A percentile compares a stretch with the other conserved stretches of the same genome.
These are phyloP conservation scores for Tetrapisispora namnaoensis DNA, from an alignment of 805 yeast species.

Conservation along the genomic window DNA sequence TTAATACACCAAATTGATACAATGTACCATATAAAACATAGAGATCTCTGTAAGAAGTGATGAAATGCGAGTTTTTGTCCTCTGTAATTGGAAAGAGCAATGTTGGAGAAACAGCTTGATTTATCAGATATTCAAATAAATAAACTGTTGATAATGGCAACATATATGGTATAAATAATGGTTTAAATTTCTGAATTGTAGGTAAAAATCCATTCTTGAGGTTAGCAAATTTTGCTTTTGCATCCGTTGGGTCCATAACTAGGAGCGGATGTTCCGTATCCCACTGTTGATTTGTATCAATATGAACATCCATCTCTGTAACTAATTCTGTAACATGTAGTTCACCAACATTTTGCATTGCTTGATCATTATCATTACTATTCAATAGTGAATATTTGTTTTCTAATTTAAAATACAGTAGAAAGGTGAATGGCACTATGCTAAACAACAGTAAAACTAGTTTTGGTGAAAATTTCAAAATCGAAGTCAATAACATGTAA, in stretches of 20 bases:
- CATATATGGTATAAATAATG: constrained; percentile 59
- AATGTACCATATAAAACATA: constrained; percentile 86
- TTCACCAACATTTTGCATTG: not conserved
- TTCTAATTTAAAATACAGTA: constrained; percentile 29
- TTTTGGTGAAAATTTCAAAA: constrained; percentile 47
- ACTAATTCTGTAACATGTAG: no score
- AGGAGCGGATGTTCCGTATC: not conserved
- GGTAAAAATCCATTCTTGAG: not conserved
- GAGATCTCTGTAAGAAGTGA: constrained; percentile 64
- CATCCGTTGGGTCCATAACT: not conserved
- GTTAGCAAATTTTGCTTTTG: not conserved
- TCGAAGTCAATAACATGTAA: constrained; percentile 63
- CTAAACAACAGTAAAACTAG: constrained; percentile 50
- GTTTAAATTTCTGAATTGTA: constrained; percentile 31
- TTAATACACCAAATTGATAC: constrained; percentile 86
- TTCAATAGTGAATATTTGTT: not conserved
- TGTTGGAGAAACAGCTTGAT: constrained; percentile 89
- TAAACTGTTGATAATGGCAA: constrained; percentile 77
- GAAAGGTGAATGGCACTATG: constrained; percentile 43
- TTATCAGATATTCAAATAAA: constrained; percentile 75
- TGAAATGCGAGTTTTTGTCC: constrained; percentile 40
- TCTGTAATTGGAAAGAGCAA: constrained; percentile 59
- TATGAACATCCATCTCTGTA: not conserved
- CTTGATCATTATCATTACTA: not conserved
- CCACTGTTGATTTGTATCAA: constrained; percentile 2